Conservation (phyloP, 805 yeast genomes). For the Clavispora santaluciae region DNA sequence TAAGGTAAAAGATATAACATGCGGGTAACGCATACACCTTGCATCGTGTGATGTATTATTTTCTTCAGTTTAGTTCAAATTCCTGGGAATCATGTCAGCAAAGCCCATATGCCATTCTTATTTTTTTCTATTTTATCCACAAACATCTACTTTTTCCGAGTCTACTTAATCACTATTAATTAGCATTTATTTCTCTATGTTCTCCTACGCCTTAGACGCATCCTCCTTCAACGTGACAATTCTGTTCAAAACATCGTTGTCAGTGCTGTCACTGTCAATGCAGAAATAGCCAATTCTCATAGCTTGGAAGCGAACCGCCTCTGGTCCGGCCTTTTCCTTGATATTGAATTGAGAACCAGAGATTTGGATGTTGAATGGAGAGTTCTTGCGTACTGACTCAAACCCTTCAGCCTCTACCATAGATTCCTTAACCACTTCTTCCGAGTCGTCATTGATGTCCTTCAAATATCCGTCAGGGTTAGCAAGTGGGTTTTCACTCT, state of each 20-base stretch:
- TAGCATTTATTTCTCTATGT: not conserved
- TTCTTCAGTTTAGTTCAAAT: too few species aligned
- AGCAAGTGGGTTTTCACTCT: constrained; percentile 84
- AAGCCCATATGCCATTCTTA: too few species aligned
- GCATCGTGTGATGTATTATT: too few species aligned
- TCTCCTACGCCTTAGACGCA: constrained; percentile 34
- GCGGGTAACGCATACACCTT: too few species aligned
- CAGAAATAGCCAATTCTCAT: constrained; percentile 95
- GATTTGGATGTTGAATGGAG: constrained; percentile 70
- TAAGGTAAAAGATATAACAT: too few species aligned
- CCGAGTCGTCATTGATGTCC: constrained; percentile 79
- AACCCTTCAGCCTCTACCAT: constrained; percentile 72
- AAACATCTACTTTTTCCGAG: not conserved
- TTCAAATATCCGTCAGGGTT: constrained; percentile 84
- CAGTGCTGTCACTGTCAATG: constrained; percentile 70
- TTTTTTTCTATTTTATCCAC: too few species aligned
- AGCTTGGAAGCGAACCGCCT: constrained; percentile 85
- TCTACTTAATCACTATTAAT: not conserved
- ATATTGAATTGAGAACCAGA: constrained; percentile 63
- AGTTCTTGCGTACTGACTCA: constrained; percentile 55
- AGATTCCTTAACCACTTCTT: constrained; percentile 59
- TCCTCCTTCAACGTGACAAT: constrained; percentile 93
- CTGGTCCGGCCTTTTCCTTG: constrained; percentile 42
- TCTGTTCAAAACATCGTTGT: constrained; percentile 70
- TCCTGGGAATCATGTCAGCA: too few species aligned